These are phyloP conservation scores for Piromyces finnis DNA, from an alignment of 192 early-diverging fungal genomes.

Conservation along the genomic window DNA sequence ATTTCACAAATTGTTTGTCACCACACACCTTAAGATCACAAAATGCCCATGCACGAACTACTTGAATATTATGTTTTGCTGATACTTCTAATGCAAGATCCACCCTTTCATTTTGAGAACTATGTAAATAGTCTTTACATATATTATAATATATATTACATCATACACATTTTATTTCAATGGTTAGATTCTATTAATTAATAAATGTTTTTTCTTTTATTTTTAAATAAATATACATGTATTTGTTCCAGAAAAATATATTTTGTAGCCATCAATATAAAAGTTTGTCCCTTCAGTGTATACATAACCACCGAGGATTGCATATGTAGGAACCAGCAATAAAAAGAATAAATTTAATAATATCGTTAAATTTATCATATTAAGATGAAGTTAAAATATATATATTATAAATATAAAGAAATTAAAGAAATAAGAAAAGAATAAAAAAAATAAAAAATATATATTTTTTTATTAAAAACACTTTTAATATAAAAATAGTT, in stretches of 20 bases:
- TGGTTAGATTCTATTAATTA: no score
- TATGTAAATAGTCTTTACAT: not conserved
- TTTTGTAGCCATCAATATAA: not conserved
- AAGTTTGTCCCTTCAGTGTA: not conserved
- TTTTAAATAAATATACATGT: not conserved
- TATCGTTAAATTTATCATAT: not conserved
- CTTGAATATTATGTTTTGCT: not conserved
- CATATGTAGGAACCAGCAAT: not conserved
- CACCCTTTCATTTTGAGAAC: not conserved
- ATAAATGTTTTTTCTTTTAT: no score
- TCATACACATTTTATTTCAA: no score
- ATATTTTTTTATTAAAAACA: no score
- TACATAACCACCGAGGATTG: not conserved
- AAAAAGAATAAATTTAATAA: not conserved
- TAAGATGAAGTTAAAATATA: no score
- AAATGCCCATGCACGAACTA: constrained; percentile 16
- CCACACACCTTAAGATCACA: constrained; percentile 6
- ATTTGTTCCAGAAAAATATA: not conserved
- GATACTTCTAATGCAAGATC: constrained; percentile 4
- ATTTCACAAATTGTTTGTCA: not conserved
- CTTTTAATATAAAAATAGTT: no score
- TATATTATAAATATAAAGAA: no score
- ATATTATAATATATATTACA: no score
- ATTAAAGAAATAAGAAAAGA: no score
- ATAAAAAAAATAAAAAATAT: no score